Percentiles rank a stretch among this genome's conserved stretches.
Conservation (phyloP, 2,329 filamentous ascomycete genomes). For the Aspergillus neotritici region DNA sequence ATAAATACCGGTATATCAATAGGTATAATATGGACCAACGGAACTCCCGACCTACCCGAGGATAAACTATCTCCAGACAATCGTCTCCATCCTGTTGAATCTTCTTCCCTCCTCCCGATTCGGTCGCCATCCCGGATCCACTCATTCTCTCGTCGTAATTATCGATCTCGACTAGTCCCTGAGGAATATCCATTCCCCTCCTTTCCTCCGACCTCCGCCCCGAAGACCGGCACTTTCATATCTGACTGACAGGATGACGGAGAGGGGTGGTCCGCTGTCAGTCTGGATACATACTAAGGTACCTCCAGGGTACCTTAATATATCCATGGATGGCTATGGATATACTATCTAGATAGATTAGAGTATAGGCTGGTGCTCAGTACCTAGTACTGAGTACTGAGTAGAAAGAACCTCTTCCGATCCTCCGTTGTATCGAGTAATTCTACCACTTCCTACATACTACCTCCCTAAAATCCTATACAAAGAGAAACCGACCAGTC, state of each 20-base stretch:
- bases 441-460: no score
- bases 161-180: not conserved
- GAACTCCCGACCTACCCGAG: not conserved
- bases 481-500: no score
- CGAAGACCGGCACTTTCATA: conserved; percentile 12
- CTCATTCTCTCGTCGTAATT: not conserved
- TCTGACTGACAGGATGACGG: not conserved
- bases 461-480: no score
- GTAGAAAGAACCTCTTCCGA: no score
- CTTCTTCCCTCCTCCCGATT: conserved; percentile 9
- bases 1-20: not conserved
- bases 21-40: not conserved
- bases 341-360: no score
- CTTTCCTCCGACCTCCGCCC: conserved; percentile 4
- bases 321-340: no score
- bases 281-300: conserved; percentile 28
- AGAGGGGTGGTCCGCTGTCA: conserved; percentile 21
- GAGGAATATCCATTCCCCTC: not conserved
- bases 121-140: not conserved
- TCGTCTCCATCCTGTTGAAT: not conserved
- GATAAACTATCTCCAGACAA: not conserved
- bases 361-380: no score
- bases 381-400: no score
- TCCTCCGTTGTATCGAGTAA: no score
- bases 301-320: no score